Conservation (phyloP, 441 rosid species). For the Pelargonium citronellum region DNA sequence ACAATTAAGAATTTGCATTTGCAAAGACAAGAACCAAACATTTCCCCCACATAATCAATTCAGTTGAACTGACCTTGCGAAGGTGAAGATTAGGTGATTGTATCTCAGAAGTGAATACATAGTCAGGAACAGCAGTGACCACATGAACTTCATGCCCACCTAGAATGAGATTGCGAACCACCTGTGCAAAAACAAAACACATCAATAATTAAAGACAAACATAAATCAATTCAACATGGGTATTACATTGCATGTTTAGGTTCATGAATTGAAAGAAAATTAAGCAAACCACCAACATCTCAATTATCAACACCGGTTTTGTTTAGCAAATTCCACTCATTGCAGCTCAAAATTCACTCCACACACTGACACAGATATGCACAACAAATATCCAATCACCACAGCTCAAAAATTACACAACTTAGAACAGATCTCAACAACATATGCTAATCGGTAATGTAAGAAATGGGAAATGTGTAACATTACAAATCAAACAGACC, state of each 20-base stretch:
- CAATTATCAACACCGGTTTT: not conserved
- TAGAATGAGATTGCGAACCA: not conserved
- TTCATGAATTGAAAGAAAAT: not conserved
- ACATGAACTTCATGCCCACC: constrained; percentile 96
- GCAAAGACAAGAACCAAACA: not conserved
- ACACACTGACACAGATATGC: not conserved
- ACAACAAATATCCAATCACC: not conserved
- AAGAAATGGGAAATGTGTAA: not conserved
- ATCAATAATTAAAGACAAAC: not conserved
- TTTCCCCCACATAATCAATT: not conserved
- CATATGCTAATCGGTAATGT: not conserved
- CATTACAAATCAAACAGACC: not conserved
- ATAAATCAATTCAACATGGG: not conserved
- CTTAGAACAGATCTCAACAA: not conserved
- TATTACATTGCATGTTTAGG: not conserved
- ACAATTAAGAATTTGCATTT: not conserved
- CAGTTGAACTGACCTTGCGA: constrained; percentile 48
- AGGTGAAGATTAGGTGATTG: constrained; percentile 78
- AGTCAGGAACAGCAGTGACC: constrained; percentile 95
- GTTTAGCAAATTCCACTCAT: not conserved
- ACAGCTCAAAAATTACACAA: not conserved
- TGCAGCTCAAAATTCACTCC: not conserved
- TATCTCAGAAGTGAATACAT: constrained; percentile 81
- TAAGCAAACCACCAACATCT: not conserved
- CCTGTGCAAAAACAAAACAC: constrained; percentile 1